Base-by-base conservation (phyloP, 345 rosid species). In the Aegle marmelos region DNA sequence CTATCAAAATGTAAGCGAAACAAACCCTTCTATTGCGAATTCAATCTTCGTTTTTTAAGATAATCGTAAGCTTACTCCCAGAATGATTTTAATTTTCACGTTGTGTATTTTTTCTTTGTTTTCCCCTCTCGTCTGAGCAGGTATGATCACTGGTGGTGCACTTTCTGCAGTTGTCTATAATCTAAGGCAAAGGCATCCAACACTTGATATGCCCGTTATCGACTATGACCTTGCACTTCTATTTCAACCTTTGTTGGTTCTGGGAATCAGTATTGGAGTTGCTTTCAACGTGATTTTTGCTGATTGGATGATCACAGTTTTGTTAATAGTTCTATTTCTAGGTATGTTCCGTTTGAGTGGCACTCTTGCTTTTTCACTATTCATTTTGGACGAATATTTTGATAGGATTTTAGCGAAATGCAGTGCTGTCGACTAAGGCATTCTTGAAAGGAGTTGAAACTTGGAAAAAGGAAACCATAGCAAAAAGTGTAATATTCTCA, bases 211-310 rank as follows among this genome's bases (percentile, higher is more conserved):
- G 31, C 89, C 91, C 7, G 45, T 86, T 17, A 88, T 88, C 11
- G 89, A 88, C 82, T 88, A 88, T 37, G 89, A 88, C 25, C 63
- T 88, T 30, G 91, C 88, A 0, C 89, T 88, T 66, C 65, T 88
- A 9, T 81, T 86, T 73, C 88, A 86, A 48, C 91, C 91, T 34
- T 80, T 86, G 81, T 68, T 88, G 79, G 78, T 88, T 25, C 81
- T 88, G 0, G 91, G 91, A 59, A 81, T 86, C 56, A 86, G 91
- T 11, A 68, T 86, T 58, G 91, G 91, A 34, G 91, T 88, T 68
- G 66, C 77, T 13, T 82, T 79, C 63, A 88, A 85, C 72, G 89
- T 86, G 45, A 75, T 88, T 72, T 83, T 86, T 60, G 81, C 89
- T 22, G 88, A 88, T 67, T 85, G 91, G 91, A 83, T 86, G 88